A percentile compares a stretch with the other conserved stretches of the same genome.
These are phyloP conservation scores for Magnusiomyces suaveolens DNA, from an alignment of 1,139 yeast genomes.

Conservation along the genomic window DNA sequence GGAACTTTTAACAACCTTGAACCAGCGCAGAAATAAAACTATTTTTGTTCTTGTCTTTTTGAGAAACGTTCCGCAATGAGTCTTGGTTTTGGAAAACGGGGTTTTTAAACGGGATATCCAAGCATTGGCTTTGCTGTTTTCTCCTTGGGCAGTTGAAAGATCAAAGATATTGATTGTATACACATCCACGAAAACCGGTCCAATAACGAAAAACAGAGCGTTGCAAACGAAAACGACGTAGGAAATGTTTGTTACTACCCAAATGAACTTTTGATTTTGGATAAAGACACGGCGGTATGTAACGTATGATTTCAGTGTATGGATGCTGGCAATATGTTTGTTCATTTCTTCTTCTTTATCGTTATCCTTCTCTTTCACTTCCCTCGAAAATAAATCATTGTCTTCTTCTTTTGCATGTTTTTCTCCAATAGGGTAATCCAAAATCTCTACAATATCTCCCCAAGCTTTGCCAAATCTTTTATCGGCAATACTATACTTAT, in stretches of 20 bases:
- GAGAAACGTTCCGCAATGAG: no score
- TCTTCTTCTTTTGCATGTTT: not conserved
- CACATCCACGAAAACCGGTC: not conserved
- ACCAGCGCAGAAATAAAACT: no score
- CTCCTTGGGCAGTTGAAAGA: not conserved
- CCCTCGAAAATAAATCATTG: no score
- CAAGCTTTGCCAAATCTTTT: not conserved
- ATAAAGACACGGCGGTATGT: not conserved
- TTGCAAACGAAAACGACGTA: not conserved
- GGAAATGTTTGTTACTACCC: not conserved
- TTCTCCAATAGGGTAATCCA: not conserved
- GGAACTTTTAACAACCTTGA: not conserved
- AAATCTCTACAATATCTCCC: not conserved
- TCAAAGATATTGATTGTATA: not conserved
- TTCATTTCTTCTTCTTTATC: not conserved
- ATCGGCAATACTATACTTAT: not conserved
- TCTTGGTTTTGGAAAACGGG: no score
- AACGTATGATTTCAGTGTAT: not conserved
- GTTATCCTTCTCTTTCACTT: not conserved
- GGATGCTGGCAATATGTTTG: not conserved
- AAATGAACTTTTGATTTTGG: not conserved
- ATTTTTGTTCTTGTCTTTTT: no score
- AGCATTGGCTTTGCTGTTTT: not conserved
- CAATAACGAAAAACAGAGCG: not conserved
- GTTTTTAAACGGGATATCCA: not conserved